These are phyloP conservation scores for Lachnellula arida DNA, from an alignment of 2,329 filamentous ascomycete species.

Conservation along the genomic window DNA sequence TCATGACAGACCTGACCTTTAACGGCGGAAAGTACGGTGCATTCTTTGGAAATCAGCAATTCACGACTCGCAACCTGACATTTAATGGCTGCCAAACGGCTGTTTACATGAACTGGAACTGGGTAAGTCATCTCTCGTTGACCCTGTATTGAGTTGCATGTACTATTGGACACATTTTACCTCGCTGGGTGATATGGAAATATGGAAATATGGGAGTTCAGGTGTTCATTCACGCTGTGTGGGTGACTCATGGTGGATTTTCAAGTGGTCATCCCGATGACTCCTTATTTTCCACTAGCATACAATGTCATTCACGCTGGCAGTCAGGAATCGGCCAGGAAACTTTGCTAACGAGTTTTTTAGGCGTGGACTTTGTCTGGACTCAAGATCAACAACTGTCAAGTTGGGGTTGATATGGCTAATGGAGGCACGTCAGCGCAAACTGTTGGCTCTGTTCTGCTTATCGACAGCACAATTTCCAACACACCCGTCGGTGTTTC, in stretches of 20 bases:
- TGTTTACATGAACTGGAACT: conserved; percentile 89
- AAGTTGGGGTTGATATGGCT: conserved; percentile 76
- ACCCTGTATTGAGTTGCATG: too few species aligned
- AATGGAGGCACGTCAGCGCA: conserved; percentile 56
- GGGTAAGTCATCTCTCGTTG: conserved; percentile 39
- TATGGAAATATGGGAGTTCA: neutral
- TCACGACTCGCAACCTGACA: conserved; percentile 75
- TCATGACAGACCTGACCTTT: conserved; percentile 79
- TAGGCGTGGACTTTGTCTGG: conserved; percentile 73
- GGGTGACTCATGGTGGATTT: neutral
- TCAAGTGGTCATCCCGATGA: neutral
- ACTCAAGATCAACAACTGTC: conserved; percentile 67
- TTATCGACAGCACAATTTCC: conserved; percentile 75
- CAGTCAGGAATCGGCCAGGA: neutral
- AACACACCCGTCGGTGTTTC: conserved; percentile 73
- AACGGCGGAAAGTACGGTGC: conserved; percentile 75
- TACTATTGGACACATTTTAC: too few species aligned
- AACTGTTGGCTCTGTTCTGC: conserved; percentile 78
- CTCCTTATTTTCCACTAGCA: too few species aligned
- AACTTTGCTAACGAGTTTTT: neutral
- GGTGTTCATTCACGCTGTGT: neutral
- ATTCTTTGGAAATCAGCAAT: conserved; percentile 83
- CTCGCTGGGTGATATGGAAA: neutral
- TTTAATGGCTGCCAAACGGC: conserved; percentile 81
- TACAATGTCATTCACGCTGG: too few species aligned